phyloP scores from a whole-genome alignment of 2,329 filamentous ascomycete species.

The Aspergillus sp. region DNA sequence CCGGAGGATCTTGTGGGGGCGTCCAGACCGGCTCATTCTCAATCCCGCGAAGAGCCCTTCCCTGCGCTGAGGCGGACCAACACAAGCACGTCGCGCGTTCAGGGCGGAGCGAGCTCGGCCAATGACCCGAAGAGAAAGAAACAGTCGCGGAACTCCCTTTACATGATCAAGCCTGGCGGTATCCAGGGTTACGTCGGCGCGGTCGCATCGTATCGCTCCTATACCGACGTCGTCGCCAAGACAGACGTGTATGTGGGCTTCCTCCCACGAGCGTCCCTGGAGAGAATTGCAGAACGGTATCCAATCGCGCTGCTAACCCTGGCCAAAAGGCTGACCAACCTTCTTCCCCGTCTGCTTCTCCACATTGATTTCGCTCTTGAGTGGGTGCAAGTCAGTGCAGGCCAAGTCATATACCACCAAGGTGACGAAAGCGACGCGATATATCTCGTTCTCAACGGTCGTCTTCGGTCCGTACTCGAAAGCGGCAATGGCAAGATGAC shows the following conservation, averaged over 20 bases:
- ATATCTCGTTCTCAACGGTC: conserved; percentile 94
- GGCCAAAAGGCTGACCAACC: conserved; percentile 87
- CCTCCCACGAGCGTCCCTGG: conserved; percentile 77
- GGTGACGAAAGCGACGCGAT: conserved; percentile 97
- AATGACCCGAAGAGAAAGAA: conserved; percentile 37
- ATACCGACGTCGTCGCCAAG: conserved; percentile 94
- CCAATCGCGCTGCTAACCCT: conserved; percentile 91
- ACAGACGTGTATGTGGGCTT: conserved; percentile 99
- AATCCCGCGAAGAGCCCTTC: conserved; percentile 39
- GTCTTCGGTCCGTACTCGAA: conserved; percentile 80
- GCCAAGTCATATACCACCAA: conserved; percentile 91
- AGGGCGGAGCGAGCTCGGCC: conserved; percentile 21
- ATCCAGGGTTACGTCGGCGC: conserved; percentile 93
- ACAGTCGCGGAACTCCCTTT: conserved; percentile 68
- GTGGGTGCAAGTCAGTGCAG: conserved; percentile 95
- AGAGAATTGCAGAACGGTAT: conserved; percentile 89
- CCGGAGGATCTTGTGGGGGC: conserved; percentile 40
- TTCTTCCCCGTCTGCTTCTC: conserved; percentile 83
- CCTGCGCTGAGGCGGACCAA: conserved; percentile 47
- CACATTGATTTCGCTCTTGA: conserved; percentile 98
- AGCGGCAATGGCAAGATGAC: conserved; percentile 77
- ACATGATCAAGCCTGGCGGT: conserved; percentile 89
- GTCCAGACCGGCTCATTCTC: conserved; percentile 28
- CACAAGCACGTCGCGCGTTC: conserved; percentile 42
- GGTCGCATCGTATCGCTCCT: conserved; percentile 91